A percentile compares a stretch with the other conserved stretches of the same genome.
Conservation (phyloP, 2,329 filamentous ascomycete genomes). For the Dactylellina leptospora region DNA sequence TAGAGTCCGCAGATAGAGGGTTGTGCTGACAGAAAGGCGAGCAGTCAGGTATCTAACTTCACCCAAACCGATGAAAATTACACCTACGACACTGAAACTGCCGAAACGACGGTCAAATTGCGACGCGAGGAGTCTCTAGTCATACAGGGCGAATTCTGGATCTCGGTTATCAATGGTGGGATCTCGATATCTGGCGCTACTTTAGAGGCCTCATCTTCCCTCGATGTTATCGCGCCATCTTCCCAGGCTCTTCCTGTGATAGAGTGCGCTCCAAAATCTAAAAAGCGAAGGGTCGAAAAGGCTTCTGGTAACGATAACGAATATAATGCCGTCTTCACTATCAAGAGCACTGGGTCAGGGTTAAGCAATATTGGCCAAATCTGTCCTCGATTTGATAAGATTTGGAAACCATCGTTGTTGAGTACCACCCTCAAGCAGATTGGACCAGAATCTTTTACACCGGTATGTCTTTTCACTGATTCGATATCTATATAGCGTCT, state of each 20-base stretch:
- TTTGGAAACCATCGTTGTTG: slow-evolving; percentile 68
- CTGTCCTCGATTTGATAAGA: slow-evolving; percentile 72
- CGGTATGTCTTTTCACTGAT: slow-evolving; percentile 52
- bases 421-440: slow-evolving; percentile 58
- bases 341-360: slow-evolving; percentile 64
- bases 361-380: slow-evolving; percentile 68
- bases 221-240: slow-evolving; percentile 72
- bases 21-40: background rate
- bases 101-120: slow-evolving; percentile 49
- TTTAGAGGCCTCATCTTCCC: slow-evolving; percentile 64
- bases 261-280: slow-evolving; percentile 61
- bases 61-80: slow-evolving; percentile 54
- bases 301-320: slow-evolving; percentile 55
- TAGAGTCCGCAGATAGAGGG: background rate
- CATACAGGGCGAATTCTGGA: slow-evolving; percentile 73
- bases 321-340: slow-evolving; percentile 66
- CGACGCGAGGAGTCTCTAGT: slow-evolving; percentile 65
- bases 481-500: background rate
- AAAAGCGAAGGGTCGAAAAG: slow-evolving; percentile 45
- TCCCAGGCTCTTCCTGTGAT: slow-evolving; percentile 77
- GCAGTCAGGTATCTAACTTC: slow-evolving; percentile 55
- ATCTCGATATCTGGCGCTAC: slow-evolving; percentile 73
- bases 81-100: slow-evolving; percentile 16
- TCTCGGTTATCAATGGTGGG: slow-evolving; percentile 70
- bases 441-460: slow-evolving; percentile 57